Evolutionary conservation across 352 stramenopile species (phyloP).

Genomic region (Pythium aristosporum): DNA sequence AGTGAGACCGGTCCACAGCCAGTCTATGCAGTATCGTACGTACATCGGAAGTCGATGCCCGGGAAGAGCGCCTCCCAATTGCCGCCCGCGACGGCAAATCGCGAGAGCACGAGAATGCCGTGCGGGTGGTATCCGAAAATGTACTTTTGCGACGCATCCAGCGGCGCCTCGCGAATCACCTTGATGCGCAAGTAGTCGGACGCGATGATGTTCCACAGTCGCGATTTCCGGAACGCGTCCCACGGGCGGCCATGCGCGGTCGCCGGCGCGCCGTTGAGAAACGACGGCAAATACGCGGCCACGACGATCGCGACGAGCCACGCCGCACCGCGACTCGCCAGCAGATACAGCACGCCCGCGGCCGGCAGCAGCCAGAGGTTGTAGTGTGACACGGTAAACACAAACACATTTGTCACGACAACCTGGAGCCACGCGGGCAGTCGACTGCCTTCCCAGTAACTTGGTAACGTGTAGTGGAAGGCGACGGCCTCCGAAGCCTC

Average conservation of each 20-base stretch:
- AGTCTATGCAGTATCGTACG: not conserved
- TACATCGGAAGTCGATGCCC: slow-evolving; percentile 45
- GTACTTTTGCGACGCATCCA: slow-evolving; percentile 65
- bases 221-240: slow-evolving; percentile 37
- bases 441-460: slow-evolving; percentile 46
- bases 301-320: slow-evolving; percentile 44
- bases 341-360: slow-evolving; percentile 4
- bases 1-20: not conserved
- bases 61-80: slow-evolving; percentile 73
- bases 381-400: slow-evolving; percentile 68
- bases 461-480: slow-evolving; percentile 43
- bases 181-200: slow-evolving; percentile 54
- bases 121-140: slow-evolving; percentile 78
- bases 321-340: slow-evolving; percentile 34
- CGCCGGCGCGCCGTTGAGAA: slow-evolving; percentile 51
- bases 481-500: not conserved
- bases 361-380: slow-evolving; percentile 57
- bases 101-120: slow-evolving; percentile 74
- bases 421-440: slow-evolving; percentile 43
- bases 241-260: slow-evolving; percentile 50
- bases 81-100: slow-evolving; percentile 60
- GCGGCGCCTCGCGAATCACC: slow-evolving; percentile 56
- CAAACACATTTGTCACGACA: slow-evolving; percentile 40
- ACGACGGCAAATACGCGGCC: slow-evolving; percentile 57
- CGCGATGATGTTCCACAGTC: slow-evolving; percentile 47